Percentiles rank a stretch among this genome's conserved stretches.
phyloP scores from a whole-genome alignment of 257 asterid genomes.

The Fraxinus americana region DNA sequence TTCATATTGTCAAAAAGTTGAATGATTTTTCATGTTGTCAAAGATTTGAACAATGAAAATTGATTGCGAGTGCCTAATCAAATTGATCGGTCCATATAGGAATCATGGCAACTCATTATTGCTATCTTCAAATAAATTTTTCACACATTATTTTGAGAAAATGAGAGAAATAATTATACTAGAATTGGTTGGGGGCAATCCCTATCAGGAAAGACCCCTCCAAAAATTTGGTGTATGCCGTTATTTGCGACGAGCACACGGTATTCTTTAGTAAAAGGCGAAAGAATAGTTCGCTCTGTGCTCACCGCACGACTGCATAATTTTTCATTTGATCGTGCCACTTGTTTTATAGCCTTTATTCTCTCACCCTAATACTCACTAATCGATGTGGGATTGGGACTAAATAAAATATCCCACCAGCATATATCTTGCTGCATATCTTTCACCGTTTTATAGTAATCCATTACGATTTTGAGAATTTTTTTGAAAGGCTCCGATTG shows the following conservation, averaged over 20 bases:
- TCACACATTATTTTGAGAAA: too few species aligned
- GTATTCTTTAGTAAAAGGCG: constrained; percentile 34
- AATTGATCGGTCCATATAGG: too few species aligned
- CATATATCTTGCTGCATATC: too few species aligned
- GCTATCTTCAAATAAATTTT: too few species aligned
- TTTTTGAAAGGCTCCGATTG: too few species aligned
- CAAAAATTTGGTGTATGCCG: constrained; percentile 21
- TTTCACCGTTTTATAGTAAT: too few species aligned
- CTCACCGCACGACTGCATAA: background rate
- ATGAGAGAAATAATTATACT: background rate
- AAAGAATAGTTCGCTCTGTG: background rate
- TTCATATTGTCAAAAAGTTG: too few species aligned
- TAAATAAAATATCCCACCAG: background rate
- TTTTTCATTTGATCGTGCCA: background rate
- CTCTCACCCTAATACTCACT: background rate
- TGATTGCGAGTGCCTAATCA: too few species aligned
- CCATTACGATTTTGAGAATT: too few species aligned
- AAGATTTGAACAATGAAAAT: too few species aligned
- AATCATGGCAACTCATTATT: too few species aligned
- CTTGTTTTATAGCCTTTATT: background rate
- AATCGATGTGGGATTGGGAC: background rate
- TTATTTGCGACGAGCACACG: constrained; percentile 25
- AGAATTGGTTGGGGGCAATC: constrained; percentile 5
- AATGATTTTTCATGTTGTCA: too few species aligned
- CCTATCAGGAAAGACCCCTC: constrained; percentile 8